A percentile compares a stretch with the other conserved stretches of the same genome.
phyloP scores from a whole-genome alignment of 495 filamentous ascomycete species.

The Tricharina praecox region DNA sequence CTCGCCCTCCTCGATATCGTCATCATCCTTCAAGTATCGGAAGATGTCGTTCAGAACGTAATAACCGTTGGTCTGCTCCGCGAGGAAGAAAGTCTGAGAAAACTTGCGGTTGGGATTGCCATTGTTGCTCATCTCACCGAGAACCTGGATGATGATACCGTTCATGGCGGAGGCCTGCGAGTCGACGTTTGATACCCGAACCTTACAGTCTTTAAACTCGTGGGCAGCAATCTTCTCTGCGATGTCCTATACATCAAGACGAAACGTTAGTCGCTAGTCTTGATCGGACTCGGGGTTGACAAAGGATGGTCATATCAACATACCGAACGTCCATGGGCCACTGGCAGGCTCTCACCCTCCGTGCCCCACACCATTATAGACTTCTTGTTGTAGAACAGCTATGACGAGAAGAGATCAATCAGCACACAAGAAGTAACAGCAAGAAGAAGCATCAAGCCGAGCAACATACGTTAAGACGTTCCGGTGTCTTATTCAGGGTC shows the following conservation, averaged over 20 bases:
- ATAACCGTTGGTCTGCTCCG: constrained; percentile 89
- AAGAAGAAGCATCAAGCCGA: too few species aligned
- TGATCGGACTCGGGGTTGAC: too few species aligned
- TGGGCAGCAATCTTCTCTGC: constrained; percentile 82
- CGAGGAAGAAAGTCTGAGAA: constrained; percentile 94
- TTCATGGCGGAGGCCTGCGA: constrained; percentile 79
- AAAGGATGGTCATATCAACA: too few species aligned
- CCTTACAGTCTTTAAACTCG: constrained; percentile 94
- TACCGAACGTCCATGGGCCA: constrained; percentile 73
- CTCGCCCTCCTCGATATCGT: constrained; percentile 47
- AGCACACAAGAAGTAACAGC: constrained; percentile 1
- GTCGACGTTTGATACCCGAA: constrained; percentile 94
- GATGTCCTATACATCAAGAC: constrained; percentile 72
- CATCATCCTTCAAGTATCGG: constrained; percentile 67
- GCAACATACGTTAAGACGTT: constrained; percentile 79
- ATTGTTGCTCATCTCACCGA: constrained; percentile 94
- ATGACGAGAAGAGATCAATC: constrained; percentile 14
- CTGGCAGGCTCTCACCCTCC: constrained; percentile 69
- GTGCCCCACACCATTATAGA: constrained; percentile 71
- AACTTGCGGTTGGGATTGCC: constrained; percentile 80
- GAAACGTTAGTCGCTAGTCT: too few species aligned
- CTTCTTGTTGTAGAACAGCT: constrained; percentile 68
- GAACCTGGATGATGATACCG: constrained; percentile 82
- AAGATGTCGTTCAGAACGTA: constrained; percentile 98
- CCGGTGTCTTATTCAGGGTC: constrained; percentile 80